Evolutionary conservation across 2,329 filamentous ascomycete species (phyloP), one percentile per base, ranked within the genome.

Genomic region (Pseudogymnoascus sp.): DNA sequence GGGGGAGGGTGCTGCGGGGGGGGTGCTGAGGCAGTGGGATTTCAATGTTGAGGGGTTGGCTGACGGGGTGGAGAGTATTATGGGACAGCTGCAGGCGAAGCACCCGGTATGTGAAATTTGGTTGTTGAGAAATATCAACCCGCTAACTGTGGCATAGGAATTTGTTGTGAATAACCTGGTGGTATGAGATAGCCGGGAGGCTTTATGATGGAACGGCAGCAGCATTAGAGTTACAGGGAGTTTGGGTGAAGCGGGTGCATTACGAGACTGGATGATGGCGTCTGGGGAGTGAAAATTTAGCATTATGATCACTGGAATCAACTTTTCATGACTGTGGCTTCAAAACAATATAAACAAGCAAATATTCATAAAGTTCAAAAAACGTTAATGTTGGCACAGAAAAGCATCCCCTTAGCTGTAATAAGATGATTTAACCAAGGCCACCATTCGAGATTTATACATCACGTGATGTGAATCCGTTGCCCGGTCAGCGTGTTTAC

Each of bases 31-130:
- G 52, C 84, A 87, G 69, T 97, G 93, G 93, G 93, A 97, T 75
- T 82, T 84, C 33, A 95, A 95, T 69, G 91, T 97, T 19, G 88
- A 93, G 73, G 87, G 86, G 28, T 74, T 97, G 62, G 87, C 92
- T 2, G 92, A 97, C 74, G 91, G 96, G 72, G 90, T 96, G 5
- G 93, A 97, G 76, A 88, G 87, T 68, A 86, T 95, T 65, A 90
- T 91, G 14, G 91, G 90, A 45, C 83, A 88, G 67, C 81, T 97
- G 67, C 89, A 94, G 73, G 85, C 85, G 66, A 85, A 90, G 72
- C 91, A 93, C 74, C 92, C 94, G 22, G 88, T 85, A 72, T 74
- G 81, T 76, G 49, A 3, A 23, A 49, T 7, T 22, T 42, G 39
- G n/a, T 12, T 12, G 6, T 22, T 5, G 5, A 23, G 6, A 33